These are phyloP conservation scores for Wickerhamomyces tratensis DNA, from an alignment of 805 yeast genomes.

Conservation along the genomic window DNA sequence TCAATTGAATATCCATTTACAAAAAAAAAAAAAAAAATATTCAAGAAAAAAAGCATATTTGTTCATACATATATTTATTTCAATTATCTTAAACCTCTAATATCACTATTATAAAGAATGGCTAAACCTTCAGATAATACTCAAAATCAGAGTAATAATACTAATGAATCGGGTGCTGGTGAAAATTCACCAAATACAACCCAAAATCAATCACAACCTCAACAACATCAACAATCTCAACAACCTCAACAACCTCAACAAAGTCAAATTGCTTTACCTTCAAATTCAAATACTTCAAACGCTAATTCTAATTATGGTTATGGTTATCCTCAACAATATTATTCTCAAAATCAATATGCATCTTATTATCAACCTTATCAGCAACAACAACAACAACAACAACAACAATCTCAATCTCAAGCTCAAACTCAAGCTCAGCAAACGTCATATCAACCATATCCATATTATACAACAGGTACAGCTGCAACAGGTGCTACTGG, in stretches of 20 bases:
- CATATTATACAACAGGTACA: slow-evolving; percentile 15
- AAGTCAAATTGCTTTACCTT: slow-evolving; percentile 4
- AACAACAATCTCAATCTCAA: slow-evolving; percentile 20
- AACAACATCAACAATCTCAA: slow-evolving; percentile 21
- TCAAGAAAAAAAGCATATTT: too few relatives aligned
- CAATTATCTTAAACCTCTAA: too few relatives aligned
- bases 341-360: slow-evolving; percentile 3
- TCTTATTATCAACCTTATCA: slow-evolving; percentile 10
- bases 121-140: too few relatives aligned
- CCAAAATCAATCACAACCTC: not conserved
- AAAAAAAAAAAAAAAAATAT: too few relatives aligned
- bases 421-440: slow-evolving; percentile 28
- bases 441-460: slow-evolving; percentile 17
- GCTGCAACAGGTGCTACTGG: slow-evolving; percentile 2
- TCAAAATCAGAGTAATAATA: too few relatives aligned
- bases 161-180: too few relatives aligned
- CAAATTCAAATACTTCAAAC: not conserved
- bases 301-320: slow-evolving; percentile 11
- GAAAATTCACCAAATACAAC: too few relatives aligned
- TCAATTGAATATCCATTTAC: too few relatives aligned
- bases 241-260: slow-evolving; percentile 19
- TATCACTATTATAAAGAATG: too few relatives aligned
- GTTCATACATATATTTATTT: too few relatives aligned
- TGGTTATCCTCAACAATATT: slow-evolving; percentile 20
- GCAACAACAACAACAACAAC: slow-evolving; percentile 7